Evolutionary conservation across 164 flowering plant species (phyloP).

Genomic region (Santalum album): DNA sequence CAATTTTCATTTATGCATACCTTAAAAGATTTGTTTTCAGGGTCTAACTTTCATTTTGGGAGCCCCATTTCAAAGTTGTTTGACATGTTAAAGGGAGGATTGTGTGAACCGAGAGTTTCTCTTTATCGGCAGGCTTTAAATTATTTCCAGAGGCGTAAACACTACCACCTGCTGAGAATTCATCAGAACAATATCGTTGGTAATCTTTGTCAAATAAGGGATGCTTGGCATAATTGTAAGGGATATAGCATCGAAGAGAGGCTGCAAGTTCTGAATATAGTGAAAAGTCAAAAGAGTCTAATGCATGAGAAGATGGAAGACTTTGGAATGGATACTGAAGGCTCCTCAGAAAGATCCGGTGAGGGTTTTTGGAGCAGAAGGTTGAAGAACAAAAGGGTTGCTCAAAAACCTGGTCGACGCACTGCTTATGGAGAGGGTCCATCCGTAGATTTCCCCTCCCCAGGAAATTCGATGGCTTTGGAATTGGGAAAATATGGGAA

Average conservation of each 20-base stretch:
- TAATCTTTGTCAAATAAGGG: slow-evolving; percentile 48
- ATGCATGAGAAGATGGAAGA: slow-evolving; percentile 53
- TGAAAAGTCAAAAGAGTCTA: slow-evolving; percentile 58
- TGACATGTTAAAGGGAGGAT: slow-evolving; percentile 80
- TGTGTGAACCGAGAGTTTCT: slow-evolving; percentile 88
- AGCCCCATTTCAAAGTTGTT: slow-evolving; percentile 62
- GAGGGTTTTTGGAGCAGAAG: slow-evolving; percentile 46
- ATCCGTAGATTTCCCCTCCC: slow-evolving; percentile 27
- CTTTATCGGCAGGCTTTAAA: slow-evolving; percentile 67
- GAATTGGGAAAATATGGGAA: slow-evolving; percentile 37
- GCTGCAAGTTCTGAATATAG: slow-evolving; percentile 61
- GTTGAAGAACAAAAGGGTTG: slow-evolving; percentile 27
- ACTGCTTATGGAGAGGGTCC: too few relatives aligned
- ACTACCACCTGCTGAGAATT: slow-evolving; percentile 59
- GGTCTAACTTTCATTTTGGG: slow-evolving; percentile 77
- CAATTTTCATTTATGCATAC: slow-evolving; percentile 56
- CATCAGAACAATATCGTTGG: slow-evolving; percentile 73
- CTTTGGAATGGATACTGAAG: slow-evolving; percentile 29
- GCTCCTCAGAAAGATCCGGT: slow-evolving; percentile 39
- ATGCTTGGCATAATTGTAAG: slow-evolving; percentile 56
- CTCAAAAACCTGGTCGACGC: slow-evolving; percentile 27
- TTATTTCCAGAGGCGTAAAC: slow-evolving; percentile 59
- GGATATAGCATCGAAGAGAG: slow-evolving; percentile 73
- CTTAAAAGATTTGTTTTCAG: slow-evolving; percentile 62
- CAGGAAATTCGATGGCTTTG: slow-evolving; percentile 18